Evolutionary conservation across 208 protist species (phyloP), one percentile per base, ranked within the genome.

Genomic region (Acanthamoeba sp.): DNA sequence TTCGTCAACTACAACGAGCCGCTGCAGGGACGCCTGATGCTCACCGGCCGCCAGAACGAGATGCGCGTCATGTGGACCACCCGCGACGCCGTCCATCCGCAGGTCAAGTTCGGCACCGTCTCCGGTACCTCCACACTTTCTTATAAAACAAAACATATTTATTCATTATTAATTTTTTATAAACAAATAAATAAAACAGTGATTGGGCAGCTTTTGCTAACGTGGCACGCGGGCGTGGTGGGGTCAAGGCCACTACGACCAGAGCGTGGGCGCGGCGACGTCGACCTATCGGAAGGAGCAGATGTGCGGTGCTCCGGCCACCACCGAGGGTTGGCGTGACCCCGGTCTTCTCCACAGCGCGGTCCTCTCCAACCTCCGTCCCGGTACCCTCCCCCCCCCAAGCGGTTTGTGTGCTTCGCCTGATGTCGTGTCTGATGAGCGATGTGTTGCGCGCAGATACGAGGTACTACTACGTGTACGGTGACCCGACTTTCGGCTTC

Each of bases 1-100:
- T 78, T 78, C 69, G 69, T n/a, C 16, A 78, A 78, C 69, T 78
- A 78, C 69, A 78, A 78, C 69, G 69, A 78, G 34, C 69, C 69
- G 34, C 4, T 78, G 69, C 69, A 78, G 32, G 69, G 69, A 5
- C 69, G 69, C 69, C 10, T 78, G 24, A 78, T 78, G 69, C 36
- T 78, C 14, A 78, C 69, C 18, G 69, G 69, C 69, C 34, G 16
- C 20, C 69, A 6, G 3, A 7, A 20, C 29, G 69, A 78, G 69
- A 78, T 78, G 69, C 69, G 69, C 69, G 69, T 78, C 36, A 78
- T 78, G 69, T 78, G 69, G 69, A 78, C 69, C 69, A 78, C 69
- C 69, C 69, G 32, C 69, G 34, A 78, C 36, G 34, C 66, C 6
- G 22, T 38, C 32, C n/a, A 29, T 10, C 69, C 69, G 7, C 69